Evolutionary conservation across 2,329 filamentous ascomycete species (phyloP), one percentile per base, ranked within the genome.

Genomic region (Fonsecaea pugnacius): DNA sequence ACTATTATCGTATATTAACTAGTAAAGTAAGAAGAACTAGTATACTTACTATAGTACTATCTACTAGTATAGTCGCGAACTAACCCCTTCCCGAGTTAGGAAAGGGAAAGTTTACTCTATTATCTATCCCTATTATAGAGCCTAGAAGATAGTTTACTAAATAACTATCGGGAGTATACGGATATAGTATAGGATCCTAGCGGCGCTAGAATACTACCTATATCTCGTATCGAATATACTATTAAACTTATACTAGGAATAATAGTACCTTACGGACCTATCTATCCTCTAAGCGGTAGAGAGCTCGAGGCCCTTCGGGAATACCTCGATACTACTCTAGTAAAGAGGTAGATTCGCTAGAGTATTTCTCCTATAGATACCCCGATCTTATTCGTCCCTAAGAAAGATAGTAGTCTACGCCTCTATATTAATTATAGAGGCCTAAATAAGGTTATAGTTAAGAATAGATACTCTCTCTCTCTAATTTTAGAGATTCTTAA

Each of bases 401-500:
- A 61, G 43, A 64, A 64, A 38, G 18, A 64, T 30, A 38, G 40
- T 8, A 12, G 1, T 10, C 60, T 74, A 9, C 35, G 66, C 2
- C 52, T 75, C 16, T 75, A 69, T 61, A 62, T 77, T 1, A 67
- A 77, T 52, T 77, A 76, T 52, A 14, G 65, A 40, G 53, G 56
- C 1, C 58, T 77, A 36, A 77, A 77, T 60, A 33, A 51, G 4
- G 66, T 76, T 27, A 77, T 67, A 1, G 60, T 71, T 27, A 77
- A 77, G 60, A 70, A 76, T 61, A 33, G 63, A 2, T 73, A 73
- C 48, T 67, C 61, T 0, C 24, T 77, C 18, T 69, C 61, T 0
- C 55, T 75, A 18, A 73, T 76, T 33, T 56, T 55, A 2, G 65
- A 77, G 58, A 67, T 67, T 0, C 40, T 73, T 18, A 65, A 74